Base-by-base conservation (phyloP, 2,329 filamentous ascomycete species). In the Nigrospora oryzae region DNA sequence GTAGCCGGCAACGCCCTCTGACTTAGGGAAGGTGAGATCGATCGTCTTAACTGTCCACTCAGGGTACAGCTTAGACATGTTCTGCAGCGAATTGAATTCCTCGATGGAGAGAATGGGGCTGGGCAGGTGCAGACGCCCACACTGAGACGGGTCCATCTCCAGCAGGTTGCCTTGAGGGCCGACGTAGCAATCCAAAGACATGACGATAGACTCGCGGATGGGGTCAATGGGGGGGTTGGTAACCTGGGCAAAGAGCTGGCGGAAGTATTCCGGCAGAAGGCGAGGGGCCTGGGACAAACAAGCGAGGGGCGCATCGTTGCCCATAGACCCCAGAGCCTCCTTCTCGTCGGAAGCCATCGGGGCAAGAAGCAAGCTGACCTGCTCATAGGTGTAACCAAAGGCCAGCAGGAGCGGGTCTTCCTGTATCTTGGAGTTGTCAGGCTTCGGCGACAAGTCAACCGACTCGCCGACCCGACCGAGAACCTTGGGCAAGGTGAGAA, bases 311-410 rank as follows among this genome's bases (percentile, higher is more conserved):
- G 87, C 88, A 71, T 97, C 91, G 62, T 97, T 97, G 57, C 91
- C 91, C 91, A 97, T 97, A 48, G 91, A 97, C 36, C 91, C 91
- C 44, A 97, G 77, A 37, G 91, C 91, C 66, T 97, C 91, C 70
- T 97, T 97, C 49, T 94, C 95, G 59, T 97, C 91, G 19, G 89
- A 89, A 47, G 89, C 91, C 91, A 97, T 97, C 11, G 91, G 91
- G 15, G 86, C 91, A 43, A 97, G 80, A 34, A 97, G 75, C 61
- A 97, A 70, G 64, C 85, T 91, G 63, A 97, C 86, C 67, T 97
- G 91, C 71, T 97, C 91, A 50, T 95, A 84, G 7, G 91, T 94
- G 66, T 96, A 97, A 16, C 90, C 91, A 56, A 93, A 96, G 8
- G 90, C 86, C 56, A 85, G 83, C 38, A 97, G 72, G 40, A 89